Conservation (phyloP, 2,329 filamentous ascomycete genomes). For the Alternaria viburni region DNA sequence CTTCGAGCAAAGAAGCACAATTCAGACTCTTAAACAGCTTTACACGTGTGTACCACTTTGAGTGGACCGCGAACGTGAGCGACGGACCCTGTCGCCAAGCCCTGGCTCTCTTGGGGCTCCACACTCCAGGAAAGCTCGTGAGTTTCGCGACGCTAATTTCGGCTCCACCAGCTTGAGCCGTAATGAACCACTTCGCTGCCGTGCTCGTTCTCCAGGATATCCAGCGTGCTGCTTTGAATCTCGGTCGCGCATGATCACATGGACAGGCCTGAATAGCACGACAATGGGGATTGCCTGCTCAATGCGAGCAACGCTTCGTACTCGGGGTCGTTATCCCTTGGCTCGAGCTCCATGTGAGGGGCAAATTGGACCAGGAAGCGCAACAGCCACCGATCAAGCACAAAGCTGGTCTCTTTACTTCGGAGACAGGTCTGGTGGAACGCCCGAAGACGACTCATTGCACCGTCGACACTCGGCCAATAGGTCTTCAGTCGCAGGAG, state of each 20-base stretch:
- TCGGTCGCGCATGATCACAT: background rate
- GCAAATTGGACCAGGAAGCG: constrained; percentile 35
- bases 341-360: constrained; percentile 34
- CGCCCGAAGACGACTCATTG: constrained; percentile 32
- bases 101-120: constrained; percentile 6
- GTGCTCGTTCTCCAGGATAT: background rate
- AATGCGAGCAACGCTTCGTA: constrained; percentile 31
- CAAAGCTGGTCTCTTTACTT: constrained; percentile 35
- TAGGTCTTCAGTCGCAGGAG: constrained; percentile 26
- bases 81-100: background rate
- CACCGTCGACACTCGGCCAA: constrained; percentile 32
- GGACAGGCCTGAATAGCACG: constrained; percentile 27
- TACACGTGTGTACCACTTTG: background rate
- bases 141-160: constrained; percentile 30
- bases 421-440: constrained; percentile 34
- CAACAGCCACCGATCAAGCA: constrained; percentile 31
- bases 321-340: constrained; percentile 32
- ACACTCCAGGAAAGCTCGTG: constrained; percentile 13
- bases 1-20: background rate
- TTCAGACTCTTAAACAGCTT: constrained; percentile 2
- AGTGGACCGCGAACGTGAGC: background rate
- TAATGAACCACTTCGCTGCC: background rate
- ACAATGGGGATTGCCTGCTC: constrained; percentile 31
- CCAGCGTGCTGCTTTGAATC: background rate
- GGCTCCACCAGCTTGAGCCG: background rate